Conservation (phyloP, 192 early-diverging fungal species). For the Coemansia erecta region DNA sequence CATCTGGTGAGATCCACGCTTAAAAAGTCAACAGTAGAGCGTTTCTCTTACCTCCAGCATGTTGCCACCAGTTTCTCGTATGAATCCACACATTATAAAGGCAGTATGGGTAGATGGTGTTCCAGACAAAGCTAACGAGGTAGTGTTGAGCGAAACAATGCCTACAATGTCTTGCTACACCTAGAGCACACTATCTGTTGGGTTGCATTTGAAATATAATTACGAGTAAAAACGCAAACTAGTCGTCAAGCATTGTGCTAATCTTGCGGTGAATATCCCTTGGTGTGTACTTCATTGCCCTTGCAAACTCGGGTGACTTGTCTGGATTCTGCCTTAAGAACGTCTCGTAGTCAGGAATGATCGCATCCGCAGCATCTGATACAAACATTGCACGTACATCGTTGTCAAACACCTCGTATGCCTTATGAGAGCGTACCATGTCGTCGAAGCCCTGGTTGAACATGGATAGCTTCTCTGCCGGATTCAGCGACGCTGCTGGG, state of each 20-base stretch:
- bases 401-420: slow-evolving; percentile 45
- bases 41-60: too few relatives aligned
- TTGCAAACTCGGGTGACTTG: slow-evolving; percentile 45
- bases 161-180: too few relatives aligned
- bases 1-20: too few relatives aligned
- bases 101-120: too few relatives aligned
- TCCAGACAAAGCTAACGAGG: too few relatives aligned
- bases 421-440: slow-evolving; percentile 46
- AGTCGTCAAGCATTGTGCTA: slow-evolving; percentile 44
- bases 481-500: slow-evolving; percentile 39
- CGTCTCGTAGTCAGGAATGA: slow-evolving; percentile 42
- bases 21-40: too few relatives aligned
- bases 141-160: too few relatives aligned
- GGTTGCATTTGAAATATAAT: not conserved
- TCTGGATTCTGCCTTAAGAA: slow-evolving; percentile 48
- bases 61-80: too few relatives aligned
- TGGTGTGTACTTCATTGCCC: slow-evolving; percentile 49
- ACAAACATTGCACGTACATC: slow-evolving; percentile 46
- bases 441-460: slow-evolving; percentile 52
- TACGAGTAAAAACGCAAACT: not conserved
- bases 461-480: slow-evolving; percentile 43
- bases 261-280: slow-evolving; percentile 46
- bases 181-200: too few relatives aligned
- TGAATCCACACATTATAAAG: too few relatives aligned
- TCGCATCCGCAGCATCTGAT: slow-evolving; percentile 38